Percentiles rank a stretch among this genome's conserved stretches.
phyloP scores from a whole-genome alignment of 176 grass and related monocot genomes.

The Cymbopogon citratus region DNA sequence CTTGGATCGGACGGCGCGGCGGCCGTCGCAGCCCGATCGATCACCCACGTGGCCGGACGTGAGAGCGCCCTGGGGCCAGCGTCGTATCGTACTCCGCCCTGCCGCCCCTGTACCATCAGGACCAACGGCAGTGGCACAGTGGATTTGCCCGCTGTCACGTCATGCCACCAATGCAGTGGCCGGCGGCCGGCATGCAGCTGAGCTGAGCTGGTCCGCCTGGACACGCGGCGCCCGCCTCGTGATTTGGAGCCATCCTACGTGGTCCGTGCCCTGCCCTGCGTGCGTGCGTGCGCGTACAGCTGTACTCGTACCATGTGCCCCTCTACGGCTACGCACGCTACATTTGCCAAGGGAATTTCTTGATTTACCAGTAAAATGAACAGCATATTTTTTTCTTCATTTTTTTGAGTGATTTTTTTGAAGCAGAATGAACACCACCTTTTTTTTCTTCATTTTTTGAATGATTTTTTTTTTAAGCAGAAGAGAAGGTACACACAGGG shows the following conservation, averaged over 20 bases:
- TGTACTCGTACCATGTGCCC: not conserved
- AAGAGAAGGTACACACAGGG: no score
- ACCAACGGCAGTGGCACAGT: no score
- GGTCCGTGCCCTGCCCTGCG: not conserved
- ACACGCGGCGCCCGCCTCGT: slow-evolving; percentile 22
- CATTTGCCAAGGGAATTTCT: no score
- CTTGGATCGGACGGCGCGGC: slow-evolving; percentile 7
- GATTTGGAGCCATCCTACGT: slow-evolving; percentile 17
- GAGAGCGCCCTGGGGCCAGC: not conserved
- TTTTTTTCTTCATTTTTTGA: not conserved
- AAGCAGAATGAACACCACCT: no score
- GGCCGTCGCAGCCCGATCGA: not conserved
- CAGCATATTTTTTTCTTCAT: no score
- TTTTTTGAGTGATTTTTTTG: no score
- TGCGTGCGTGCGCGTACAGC: not conserved
- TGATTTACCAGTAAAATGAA: no score
- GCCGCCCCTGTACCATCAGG: no score
- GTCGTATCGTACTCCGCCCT: not conserved
- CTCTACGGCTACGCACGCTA: no score
- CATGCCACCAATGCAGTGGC: not conserved
- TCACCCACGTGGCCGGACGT: slow-evolving; percentile 27
- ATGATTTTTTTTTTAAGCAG: not conserved
- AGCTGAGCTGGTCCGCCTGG: not conserved
- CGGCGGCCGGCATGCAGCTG: not conserved
- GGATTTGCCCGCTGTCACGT: not conserved